A percentile compares a stretch with the other conserved stretches of the same genome.
Conservation (phyloP, 2,329 filamentous ascomycete species). For the Aspergillus candidus region DNA sequence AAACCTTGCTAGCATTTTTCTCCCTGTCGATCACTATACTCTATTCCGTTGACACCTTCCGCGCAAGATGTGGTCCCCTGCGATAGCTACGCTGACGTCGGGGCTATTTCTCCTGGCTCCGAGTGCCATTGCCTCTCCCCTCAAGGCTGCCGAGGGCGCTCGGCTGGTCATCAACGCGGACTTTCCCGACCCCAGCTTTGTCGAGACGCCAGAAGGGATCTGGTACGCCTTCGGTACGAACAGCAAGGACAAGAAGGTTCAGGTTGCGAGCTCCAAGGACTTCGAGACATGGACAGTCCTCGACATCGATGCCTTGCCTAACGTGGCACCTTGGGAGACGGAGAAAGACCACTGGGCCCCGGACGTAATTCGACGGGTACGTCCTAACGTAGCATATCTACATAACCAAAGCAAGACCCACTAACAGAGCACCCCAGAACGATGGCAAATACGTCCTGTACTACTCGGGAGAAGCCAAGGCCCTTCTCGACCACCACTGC, state of each 20-base stretch:
- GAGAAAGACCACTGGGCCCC: constrained; percentile 56
- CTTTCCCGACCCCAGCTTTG: constrained; percentile 42
- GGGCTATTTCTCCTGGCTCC: constrained; percentile 9
- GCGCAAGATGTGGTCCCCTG: constrained; percentile 7
- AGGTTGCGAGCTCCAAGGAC: constrained; percentile 47
- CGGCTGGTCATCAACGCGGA: constrained; percentile 29
- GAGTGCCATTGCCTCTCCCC: constrained; percentile 14
- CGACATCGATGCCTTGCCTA: constrained; percentile 51
- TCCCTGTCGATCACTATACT: neutral
- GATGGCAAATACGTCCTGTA: constrained; percentile 56
- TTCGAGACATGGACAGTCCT: constrained; percentile 46
- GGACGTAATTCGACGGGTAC: constrained; percentile 48
- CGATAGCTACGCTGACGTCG: constrained; percentile 1
- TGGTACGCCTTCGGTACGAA: constrained; percentile 57
- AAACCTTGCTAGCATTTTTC: constrained; percentile 2
- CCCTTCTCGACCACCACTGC: constrained; percentile 46
- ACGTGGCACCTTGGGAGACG: constrained; percentile 49
- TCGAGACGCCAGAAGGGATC: constrained; percentile 42
- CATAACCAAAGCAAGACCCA: constrained; percentile 1
- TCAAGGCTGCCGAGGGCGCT: constrained; percentile 16
- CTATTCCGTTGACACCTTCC: neutral
- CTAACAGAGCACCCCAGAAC: constrained; percentile 14
- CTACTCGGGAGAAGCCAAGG: constrained; percentile 48
- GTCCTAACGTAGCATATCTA: constrained; percentile 3
- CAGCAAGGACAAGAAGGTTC: constrained; percentile 47